These are phyloP conservation scores for Carpinus fangiana DNA, from an alignment of 306 rosid genomes.

Conservation along the genomic window DNA sequence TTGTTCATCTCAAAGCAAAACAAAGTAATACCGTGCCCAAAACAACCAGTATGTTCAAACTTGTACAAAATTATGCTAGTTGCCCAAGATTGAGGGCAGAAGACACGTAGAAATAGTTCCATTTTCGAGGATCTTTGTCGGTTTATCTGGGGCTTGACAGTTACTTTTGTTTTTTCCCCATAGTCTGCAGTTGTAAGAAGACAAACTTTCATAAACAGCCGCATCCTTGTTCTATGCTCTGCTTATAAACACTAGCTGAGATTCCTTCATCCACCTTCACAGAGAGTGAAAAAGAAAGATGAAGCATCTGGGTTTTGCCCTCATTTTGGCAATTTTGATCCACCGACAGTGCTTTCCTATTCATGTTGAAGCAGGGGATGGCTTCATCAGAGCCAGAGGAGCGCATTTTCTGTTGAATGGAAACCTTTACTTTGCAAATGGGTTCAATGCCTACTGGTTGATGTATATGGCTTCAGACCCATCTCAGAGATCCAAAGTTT, in stretches of 20 bases:
- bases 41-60: too few relatives aligned
- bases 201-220: constrained; percentile 24
- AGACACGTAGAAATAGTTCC: background rate
- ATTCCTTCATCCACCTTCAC: constrained; percentile 11
- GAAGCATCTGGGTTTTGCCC: constrained; percentile 51
- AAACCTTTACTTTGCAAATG: constrained; percentile 78
- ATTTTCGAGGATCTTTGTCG: background rate
- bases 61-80: background rate
- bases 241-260: constrained; percentile 23
- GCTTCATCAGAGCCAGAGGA: constrained; percentile 73
- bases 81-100: background rate
- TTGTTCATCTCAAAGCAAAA: too few relatives aligned
- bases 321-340: constrained; percentile 47
- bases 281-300: constrained; percentile 34
- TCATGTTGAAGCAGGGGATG: constrained; percentile 60
- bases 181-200: constrained; percentile 24
- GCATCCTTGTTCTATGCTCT: constrained; percentile 19
- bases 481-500: constrained; percentile 73
- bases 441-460: constrained; percentile 93
- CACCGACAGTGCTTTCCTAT: constrained; percentile 35
- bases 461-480: constrained; percentile 86
- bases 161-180: background rate
- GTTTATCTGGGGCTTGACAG: background rate
- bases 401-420: constrained; percentile 69
- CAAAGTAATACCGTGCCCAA: too few relatives aligned